Base-by-base conservation (phyloP, 2,329 filamentous ascomycete genomes). In the Botrytis squamosa region DNA sequence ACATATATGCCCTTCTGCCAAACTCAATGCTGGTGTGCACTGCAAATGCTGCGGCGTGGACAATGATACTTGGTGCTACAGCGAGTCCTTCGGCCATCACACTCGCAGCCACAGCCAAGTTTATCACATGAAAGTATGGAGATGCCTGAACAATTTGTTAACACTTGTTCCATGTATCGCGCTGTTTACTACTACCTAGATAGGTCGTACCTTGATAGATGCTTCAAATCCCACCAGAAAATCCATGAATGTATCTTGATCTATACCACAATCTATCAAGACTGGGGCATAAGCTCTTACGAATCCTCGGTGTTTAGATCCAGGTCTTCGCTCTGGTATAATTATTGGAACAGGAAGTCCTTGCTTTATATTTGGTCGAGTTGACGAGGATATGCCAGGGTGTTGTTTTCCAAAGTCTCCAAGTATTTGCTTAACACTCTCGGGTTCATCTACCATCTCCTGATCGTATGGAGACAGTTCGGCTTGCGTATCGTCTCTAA, bases 231-330 rank as follows among this genome's bases (percentile, higher is more conserved):
- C 82, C 60, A 85, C 82, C 38, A 88, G 75, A 73, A 88, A 88
- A 49, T 82, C 81, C 29, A 88, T 77, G 75, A 87, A 88, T 0
- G 83, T 83, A 1, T 81, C 79, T 77, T 88, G 83, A 71, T 85
- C 83, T 74, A 89, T 86, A 7, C 84, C 86, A 22, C 80, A 80
- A 14, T 83, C 77, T 20, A 80, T 81, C 0, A 89, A 81, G 0
- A 85, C 79, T 0, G 87, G 87, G 0, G 86, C 83, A 77, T 88
- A 88, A 0, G 85, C 87, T 22, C 84, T 83, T 5, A 88, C 81
- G 75, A 88, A 88, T 0, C 87, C 87, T 25, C 87, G 82, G 0
- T 80, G 77, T 70, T 85, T 85, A 42, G 83, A 82, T 52, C 84
- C 82, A 0, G 87, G 87, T 22, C 87, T 84, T 4, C 87, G 81